phyloP scores from a whole-genome alignment of 164 flowering plant species.

The Pachysandra terminalis region DNA sequence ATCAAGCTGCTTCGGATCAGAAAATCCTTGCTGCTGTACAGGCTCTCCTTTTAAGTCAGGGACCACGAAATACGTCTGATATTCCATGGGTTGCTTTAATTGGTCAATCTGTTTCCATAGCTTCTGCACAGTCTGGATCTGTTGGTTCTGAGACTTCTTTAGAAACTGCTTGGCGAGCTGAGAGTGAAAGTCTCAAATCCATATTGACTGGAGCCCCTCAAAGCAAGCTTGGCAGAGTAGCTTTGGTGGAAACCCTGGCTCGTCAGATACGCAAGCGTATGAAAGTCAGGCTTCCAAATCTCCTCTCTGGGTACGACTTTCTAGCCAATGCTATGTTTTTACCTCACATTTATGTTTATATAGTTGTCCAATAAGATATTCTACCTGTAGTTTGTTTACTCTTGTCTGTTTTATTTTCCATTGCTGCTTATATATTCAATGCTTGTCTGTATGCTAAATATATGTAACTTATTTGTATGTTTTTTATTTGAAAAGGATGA shows the following conservation, averaged over 20 bases:
- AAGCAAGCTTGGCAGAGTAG: constrained; percentile 67
- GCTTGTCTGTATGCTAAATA: too few species aligned
- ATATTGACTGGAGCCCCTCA: constrained; percentile 68
- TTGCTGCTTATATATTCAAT: neutral
- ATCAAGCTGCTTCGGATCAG: constrained; percentile 65
- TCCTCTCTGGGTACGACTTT: constrained; percentile 57
- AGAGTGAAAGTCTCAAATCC: constrained; percentile 70
- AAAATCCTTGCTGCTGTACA: constrained; percentile 75
- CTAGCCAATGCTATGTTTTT: neutral
- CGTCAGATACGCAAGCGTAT: constrained; percentile 67
- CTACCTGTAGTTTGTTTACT: neutral
- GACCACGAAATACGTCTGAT: constrained; percentile 66
- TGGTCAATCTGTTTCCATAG: constrained; percentile 77
- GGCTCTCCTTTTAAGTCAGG: constrained; percentile 63
- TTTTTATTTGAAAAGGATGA: too few species aligned
- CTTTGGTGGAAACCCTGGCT: constrained; percentile 66
- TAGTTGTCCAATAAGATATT: neutral
- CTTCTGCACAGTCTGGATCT: constrained; percentile 62
- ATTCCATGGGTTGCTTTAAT: constrained; percentile 79
- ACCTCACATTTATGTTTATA: neutral
- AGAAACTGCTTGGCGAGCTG: constrained; percentile 80
- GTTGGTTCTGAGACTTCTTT: constrained; percentile 62
- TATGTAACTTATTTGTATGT: too few species aligned
- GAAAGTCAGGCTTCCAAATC: constrained; percentile 72
- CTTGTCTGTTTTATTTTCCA: neutral